Conservation (phyloP, 2,329 filamentous ascomycete genomes). For the Colletotrichum tofieldiae region DNA sequence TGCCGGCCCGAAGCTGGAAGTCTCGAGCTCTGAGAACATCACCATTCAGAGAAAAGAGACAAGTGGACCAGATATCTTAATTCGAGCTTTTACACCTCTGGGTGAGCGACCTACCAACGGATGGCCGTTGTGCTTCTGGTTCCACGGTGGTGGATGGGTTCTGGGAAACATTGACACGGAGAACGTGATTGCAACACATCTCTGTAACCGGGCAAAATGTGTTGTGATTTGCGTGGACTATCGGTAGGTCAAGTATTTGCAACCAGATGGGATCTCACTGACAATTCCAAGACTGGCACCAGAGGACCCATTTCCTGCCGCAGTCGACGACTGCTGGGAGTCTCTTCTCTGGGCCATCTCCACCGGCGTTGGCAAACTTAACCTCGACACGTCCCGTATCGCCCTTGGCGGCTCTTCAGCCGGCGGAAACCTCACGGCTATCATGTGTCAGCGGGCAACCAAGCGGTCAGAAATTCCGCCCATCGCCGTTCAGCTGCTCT, state of each 20-base stretch:
- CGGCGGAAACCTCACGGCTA: slow-evolving; percentile 66
- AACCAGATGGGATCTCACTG: no score
- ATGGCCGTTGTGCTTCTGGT: slow-evolving; percentile 71
- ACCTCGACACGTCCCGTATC: slow-evolving; percentile 60
- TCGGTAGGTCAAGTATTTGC: slow-evolving; percentile 54
- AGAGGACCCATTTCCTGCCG: slow-evolving; percentile 70
- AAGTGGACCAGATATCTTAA: slow-evolving; percentile 62
- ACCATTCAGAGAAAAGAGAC: slow-evolving; percentile 60
- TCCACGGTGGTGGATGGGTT: slow-evolving; percentile 73
- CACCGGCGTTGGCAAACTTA: slow-evolving; percentile 48
- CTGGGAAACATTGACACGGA: slow-evolving; percentile 71
- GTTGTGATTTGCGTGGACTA: slow-evolving; percentile 72
- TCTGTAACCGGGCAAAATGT: slow-evolving; percentile 64
- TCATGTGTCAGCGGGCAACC: slow-evolving; percentile 67
- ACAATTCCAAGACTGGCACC: slow-evolving; percentile 64
- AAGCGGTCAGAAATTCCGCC: slow-evolving; percentile 52
- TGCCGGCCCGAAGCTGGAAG: slow-evolving; percentile 63
- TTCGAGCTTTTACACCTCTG: slow-evolving; percentile 67
- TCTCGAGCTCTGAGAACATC: slow-evolving; percentile 63
- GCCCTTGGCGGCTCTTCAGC: slow-evolving; percentile 62
- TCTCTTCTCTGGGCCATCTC: slow-evolving; percentile 63
- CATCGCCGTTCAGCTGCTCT: slow-evolving; percentile 64
- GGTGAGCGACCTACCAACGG: slow-evolving; percentile 60
- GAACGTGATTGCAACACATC: slow-evolving; percentile 69
- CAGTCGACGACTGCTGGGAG: slow-evolving; percentile 72